phyloP scores from a whole-genome alignment of 169 alveolate species.

The Plasmodium knowlesi region DNA sequence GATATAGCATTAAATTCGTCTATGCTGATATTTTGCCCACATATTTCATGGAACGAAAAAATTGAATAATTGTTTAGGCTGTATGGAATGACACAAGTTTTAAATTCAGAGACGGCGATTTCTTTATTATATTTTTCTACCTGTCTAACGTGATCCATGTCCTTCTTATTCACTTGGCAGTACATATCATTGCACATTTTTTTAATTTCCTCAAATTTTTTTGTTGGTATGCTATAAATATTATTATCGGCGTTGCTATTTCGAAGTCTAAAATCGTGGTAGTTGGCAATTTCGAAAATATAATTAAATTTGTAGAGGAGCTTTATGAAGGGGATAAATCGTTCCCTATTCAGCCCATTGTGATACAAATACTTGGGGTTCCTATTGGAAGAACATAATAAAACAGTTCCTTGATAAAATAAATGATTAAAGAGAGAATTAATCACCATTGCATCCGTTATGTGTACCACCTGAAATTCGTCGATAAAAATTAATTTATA shows the following conservation, averaged over 20 bases:
- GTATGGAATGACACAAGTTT: conserved; percentile 44
- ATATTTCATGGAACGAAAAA: conserved; percentile 58
- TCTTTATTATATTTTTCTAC: conserved; percentile 20
- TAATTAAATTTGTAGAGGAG: conserved; percentile 59
- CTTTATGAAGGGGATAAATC: conserved; percentile 83
- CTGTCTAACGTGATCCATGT: conserved; percentile 18
- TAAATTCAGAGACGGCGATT: conserved; percentile 26
- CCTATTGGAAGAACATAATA: conserved; percentile 81
- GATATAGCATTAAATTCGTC: conserved; percentile 72
- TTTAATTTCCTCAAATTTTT: conserved; percentile 42
- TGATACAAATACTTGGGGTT: conserved; percentile 82
- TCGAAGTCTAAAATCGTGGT: conserved; percentile 60
- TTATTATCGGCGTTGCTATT: conserved; percentile 14
- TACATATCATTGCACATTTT: conserved; percentile 31
- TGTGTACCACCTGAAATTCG: conserved; percentile 85
- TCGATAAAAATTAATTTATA: conserved; percentile 81
- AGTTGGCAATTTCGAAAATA: conserved; percentile 59
- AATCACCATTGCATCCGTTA: conserved; percentile 86
- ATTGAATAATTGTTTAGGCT: conserved; percentile 28
- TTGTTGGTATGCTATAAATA: conserved; percentile 35
- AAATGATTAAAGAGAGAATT: conserved; percentile 80
- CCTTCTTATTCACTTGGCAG: conserved; percentile 16
- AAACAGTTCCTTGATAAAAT: conserved; percentile 77
- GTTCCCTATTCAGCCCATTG: conserved; percentile 81
- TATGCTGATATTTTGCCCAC: conserved; percentile 60